Percentiles rank a stretch among this genome's conserved stretches.
phyloP scores from a whole-genome alignment of 352 stramenopile genomes.

The Globisporangium nodosum region DNA sequence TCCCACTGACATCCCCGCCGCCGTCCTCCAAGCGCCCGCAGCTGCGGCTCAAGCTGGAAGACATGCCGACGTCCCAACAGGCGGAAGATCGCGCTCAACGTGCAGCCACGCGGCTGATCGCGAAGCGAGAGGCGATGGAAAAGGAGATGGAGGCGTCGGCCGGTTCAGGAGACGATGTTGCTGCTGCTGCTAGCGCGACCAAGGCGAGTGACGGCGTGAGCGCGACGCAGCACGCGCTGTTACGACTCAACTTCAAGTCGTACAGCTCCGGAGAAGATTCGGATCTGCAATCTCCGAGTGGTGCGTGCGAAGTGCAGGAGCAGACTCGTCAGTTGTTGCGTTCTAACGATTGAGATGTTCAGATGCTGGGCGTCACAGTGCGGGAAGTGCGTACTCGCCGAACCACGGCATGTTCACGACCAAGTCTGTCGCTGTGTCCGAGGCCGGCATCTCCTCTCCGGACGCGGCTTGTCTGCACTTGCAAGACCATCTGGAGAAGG shows the following conservation, averaged over 20 bases:
- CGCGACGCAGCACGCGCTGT: slow-evolving; percentile 55
- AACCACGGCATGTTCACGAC: slow-evolving; percentile 87
- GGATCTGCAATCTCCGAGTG: slow-evolving; percentile 55
- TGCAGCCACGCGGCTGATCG: slow-evolving; percentile 65
- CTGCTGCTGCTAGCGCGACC: neutral
- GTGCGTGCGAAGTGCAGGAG: slow-evolving; percentile 16
- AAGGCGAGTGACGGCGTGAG: slow-evolving; percentile 22
- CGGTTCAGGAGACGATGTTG: slow-evolving; percentile 4
- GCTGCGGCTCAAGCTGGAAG: slow-evolving; percentile 74
- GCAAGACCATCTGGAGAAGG: slow-evolving; percentile 79
- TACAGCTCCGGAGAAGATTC: slow-evolving; percentile 70
- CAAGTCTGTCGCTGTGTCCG: slow-evolving; percentile 75
- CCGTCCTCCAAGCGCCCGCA: slow-evolving; percentile 42
- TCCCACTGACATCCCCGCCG: slow-evolving; percentile 10
- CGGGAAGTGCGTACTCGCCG: slow-evolving; percentile 78
- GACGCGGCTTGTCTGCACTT: slow-evolving; percentile 71
- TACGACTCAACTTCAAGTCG: slow-evolving; percentile 63
- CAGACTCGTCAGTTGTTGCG: neutral
- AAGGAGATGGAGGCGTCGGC: slow-evolving; percentile 34
- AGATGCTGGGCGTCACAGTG: slow-evolving; percentile 52
- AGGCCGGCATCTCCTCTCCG: slow-evolving; percentile 80
- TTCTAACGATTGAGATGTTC: neutral
- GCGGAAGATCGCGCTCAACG: slow-evolving; percentile 74
- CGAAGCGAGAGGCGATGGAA: slow-evolving; percentile 67
- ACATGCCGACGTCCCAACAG: slow-evolving; percentile 84